Evolutionary conservation across 371 early-diverging fungal genomes (phyloP), one percentile per base, ranked within the genome.

Genomic region (Encephalitozoon hellem): DNA sequence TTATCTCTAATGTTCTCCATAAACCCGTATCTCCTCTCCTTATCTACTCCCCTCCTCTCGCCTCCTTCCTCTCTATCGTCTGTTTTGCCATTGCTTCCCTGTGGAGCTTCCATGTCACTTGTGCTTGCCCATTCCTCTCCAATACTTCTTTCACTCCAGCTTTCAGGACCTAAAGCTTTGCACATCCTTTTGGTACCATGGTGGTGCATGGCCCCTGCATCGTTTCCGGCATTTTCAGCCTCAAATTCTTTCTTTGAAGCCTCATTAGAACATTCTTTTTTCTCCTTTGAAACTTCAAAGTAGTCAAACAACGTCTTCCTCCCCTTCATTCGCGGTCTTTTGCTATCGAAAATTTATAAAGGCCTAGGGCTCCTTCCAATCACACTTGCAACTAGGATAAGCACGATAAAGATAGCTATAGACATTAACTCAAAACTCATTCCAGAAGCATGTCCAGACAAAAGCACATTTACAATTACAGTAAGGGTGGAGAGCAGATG

Each of bases 1-100:
- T 87, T 89, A 84, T 96, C 97, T 38, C 86, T 87, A 23, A 90
- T 82, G 72, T 95, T 86, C 55, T 88, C 86, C 9, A 97, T 87
- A 42, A 88, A 89, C 2, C 89, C 90, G 69, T 93, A 93, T 76
- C 90, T 88, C 66, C 90, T 89, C 67, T 91, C 91, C 76, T 55
- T 84, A 80, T 67, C 84, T 80, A 42, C 83, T 84, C 8, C 76
- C 74, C n/a, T 87, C 28, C 45, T 69, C 9, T 69, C 32, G 8
- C 30, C 9, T 28, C 43, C n/a, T 15, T 39, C 28, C 3, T 66
- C 43, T 26, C 25, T n/a, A 0, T 2, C 21, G 15, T 18, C 0
- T 47, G 5, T 8, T 21, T 21, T 47, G 18, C 9, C 43, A 42
- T 47, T 18, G 18, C 49, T 47, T 21, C 18, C 21, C 2, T 47